Evolutionary conservation across 306 rosid genomes (phyloP).

Genomic region (barrel medic (Medicago truncatula)): DNA sequence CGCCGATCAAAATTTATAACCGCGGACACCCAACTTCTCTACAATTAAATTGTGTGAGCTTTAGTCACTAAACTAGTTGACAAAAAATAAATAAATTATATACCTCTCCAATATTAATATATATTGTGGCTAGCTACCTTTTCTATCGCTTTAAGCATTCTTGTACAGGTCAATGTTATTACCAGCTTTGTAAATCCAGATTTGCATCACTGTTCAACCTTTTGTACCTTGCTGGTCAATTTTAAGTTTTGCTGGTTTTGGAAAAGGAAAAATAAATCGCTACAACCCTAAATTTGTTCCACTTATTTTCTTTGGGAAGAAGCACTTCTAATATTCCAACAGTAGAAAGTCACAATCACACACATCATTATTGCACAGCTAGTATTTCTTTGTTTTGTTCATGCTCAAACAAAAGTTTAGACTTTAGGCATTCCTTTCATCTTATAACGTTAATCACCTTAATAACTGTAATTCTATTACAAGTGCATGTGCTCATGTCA

Average conservation of each 20-base stretch:
- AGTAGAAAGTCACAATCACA: slow-evolving; percentile 31
- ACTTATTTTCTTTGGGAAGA: slow-evolving; percentile 25
- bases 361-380: slow-evolving; percentile 26
- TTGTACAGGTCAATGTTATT: slow-evolving; percentile 13
- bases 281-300: slow-evolving; percentile 25
- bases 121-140: not conserved
- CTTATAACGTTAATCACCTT: not conserved
- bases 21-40: too few relatives aligned
- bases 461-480: not conserved
- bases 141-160: slow-evolving; percentile 13
- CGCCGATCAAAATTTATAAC: too few relatives aligned
- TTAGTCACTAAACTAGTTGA: too few relatives aligned
- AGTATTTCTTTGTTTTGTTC: not conserved
- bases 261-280: slow-evolving; percentile 13
- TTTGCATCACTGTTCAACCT: slow-evolving; percentile 35
- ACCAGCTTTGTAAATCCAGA: slow-evolving; percentile 23
- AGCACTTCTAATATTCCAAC: not conserved
- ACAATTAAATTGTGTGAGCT: too few relatives aligned
- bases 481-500: not conserved
- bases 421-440: not conserved
- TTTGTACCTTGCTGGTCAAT: slow-evolving; percentile 37
- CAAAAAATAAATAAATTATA: too few relatives aligned
- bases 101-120: too few relatives aligned
- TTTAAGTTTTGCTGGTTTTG: slow-evolving; percentile 1
- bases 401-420: not conserved